Percentiles rank a stretch among this genome's conserved stretches.
phyloP scores from a whole-genome alignment of 2,329 filamentous ascomycete species.

The Beauveria rudraprayagi region DNA sequence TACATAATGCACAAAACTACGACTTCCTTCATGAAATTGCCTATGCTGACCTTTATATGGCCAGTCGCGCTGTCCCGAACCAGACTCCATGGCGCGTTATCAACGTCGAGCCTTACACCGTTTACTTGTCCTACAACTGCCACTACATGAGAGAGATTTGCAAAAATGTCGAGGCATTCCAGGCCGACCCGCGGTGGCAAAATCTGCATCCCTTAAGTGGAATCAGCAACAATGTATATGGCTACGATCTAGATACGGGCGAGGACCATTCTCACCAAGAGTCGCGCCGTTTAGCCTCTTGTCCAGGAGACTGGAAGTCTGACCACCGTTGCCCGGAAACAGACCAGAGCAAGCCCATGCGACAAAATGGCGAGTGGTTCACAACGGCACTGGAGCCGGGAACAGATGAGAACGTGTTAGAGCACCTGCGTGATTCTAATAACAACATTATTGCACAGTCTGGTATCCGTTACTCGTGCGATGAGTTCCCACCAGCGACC shows the following conservation, averaged over 20 bases:
- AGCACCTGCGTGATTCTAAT: neutral
- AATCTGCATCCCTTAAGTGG: neutral
- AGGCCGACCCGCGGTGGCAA: neutral
- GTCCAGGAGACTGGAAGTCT: conserved; percentile 9
- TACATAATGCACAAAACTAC: no score
- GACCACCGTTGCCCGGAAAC: conserved; percentile 11
- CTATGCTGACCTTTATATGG: no score
- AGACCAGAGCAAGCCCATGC: conserved; percentile 11
- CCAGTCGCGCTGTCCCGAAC: no score
- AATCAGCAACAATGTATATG: neutral
- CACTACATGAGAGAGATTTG: conserved; percentile 20
- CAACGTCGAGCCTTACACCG: neutral
- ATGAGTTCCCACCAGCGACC: conserved; percentile 22
- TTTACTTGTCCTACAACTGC: conserved; percentile 17
- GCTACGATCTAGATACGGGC: conserved; percentile 9
- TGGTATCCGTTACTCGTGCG: conserved; percentile 19
- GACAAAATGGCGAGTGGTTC: conserved; percentile 15
- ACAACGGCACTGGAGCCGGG: conserved; percentile 12
- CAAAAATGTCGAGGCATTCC: conserved; percentile 15
- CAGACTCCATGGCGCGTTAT: neutral
- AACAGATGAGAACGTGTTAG: neutral
- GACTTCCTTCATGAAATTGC: no score
- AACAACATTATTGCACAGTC: neutral
- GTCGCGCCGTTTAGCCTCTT: conserved; percentile 6
- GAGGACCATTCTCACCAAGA: neutral